A percentile compares a stretch with the other conserved stretches of the same genome.
phyloP scores from a whole-genome alignment of 805 yeast species.

The Cyberlindnera veronae region DNA sequence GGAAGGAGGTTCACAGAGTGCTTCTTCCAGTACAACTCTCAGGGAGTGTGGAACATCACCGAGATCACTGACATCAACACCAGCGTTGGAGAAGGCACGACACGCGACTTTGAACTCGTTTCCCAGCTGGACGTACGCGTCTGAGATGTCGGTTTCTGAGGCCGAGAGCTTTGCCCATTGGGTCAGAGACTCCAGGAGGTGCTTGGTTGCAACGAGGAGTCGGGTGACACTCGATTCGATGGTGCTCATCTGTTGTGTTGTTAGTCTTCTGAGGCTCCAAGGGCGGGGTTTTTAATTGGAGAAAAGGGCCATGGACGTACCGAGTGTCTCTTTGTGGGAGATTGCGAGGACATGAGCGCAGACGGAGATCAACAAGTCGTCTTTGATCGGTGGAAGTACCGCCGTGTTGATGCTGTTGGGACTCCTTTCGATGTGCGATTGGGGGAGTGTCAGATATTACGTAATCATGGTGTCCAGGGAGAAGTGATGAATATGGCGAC shows the following conservation, averaged over 20 bases:
- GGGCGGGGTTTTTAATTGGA: background rate
- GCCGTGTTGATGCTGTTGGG: too few relatives aligned
- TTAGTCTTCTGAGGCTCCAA: slow-evolving; percentile 8
- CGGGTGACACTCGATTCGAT: slow-evolving; percentile 78
- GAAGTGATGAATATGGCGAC: too few relatives aligned
- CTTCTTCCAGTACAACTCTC: slow-evolving; percentile 77
- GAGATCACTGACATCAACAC: slow-evolving; percentile 76
- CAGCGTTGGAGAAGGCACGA: slow-evolving; percentile 72
- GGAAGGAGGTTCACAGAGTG: slow-evolving; percentile 80
- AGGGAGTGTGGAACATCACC: slow-evolving; percentile 88
- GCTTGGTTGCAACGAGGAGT: slow-evolving; percentile 83
- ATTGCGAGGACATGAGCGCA: slow-evolving; percentile 9
- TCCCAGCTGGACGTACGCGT: slow-evolving; percentile 87
- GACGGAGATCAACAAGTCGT: background rate
- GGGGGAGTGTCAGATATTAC: too few relatives aligned
- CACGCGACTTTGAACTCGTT: slow-evolving; percentile 89
- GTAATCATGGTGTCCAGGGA: too few relatives aligned
- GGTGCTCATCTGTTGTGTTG: slow-evolving; percentile 37
- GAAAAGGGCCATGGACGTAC: slow-evolving; percentile 14
- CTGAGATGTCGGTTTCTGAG: slow-evolving; percentile 79
- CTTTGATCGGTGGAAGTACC: too few relatives aligned
- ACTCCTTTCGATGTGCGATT: too few relatives aligned
- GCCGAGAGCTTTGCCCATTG: slow-evolving; percentile 87
- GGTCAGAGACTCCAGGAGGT: slow-evolving; percentile 77
- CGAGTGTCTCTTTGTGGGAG: slow-evolving; percentile 28